Conservation (phyloP, 176 grass and related monocot genomes). For the Aegilops longissima region DNA sequence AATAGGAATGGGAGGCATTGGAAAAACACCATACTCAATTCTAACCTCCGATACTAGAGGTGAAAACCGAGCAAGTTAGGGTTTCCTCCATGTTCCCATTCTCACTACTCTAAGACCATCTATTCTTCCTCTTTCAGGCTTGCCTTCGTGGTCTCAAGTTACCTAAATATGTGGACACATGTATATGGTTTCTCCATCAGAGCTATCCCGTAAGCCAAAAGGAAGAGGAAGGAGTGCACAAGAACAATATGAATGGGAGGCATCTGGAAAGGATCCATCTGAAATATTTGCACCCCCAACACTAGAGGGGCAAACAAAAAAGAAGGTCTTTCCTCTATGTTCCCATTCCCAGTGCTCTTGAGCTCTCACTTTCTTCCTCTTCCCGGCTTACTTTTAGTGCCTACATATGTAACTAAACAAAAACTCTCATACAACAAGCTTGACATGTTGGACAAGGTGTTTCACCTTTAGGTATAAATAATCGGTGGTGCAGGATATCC, state of each 20-base stretch:
- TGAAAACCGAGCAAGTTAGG: background rate
- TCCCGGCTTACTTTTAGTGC: background rate
- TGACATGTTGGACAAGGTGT: no score
- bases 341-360: background rate
- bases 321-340: background rate
- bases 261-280: background rate
- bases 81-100: background rate
- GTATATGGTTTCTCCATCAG: background rate
- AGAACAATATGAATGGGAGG: conserved; percentile 32
- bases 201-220: background rate
- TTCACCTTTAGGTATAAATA: no score
- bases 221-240: conserved; percentile 13
- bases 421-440: no score
- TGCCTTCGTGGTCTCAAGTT: background rate
- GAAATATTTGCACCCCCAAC: background rate
- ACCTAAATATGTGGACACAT: background rate
- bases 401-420: background rate
- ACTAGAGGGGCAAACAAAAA: background rate
- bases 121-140: background rate
- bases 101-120: background rate
- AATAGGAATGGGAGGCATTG: background rate
- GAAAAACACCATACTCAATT: background rate
- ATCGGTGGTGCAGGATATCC: no score
- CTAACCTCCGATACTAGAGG: background rate
- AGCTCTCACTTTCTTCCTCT: background rate